A percentile compares a stretch with the other conserved stretches of the same genome.
Evolutionary conservation across 2,329 filamentous ascomycete genomes (phyloP).

Genomic region (Hypoxylon sp.): DNA sequence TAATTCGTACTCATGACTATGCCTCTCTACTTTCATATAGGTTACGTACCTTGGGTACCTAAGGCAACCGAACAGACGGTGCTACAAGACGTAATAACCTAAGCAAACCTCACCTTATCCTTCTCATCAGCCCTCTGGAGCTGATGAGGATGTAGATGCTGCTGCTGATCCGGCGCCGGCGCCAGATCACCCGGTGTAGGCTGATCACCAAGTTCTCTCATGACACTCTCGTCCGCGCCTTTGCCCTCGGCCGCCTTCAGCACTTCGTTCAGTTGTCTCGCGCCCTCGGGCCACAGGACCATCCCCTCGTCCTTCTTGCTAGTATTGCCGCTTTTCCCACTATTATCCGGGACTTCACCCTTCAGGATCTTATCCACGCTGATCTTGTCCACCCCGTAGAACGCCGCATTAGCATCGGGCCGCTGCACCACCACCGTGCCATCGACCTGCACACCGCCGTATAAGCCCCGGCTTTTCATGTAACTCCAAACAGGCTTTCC

Average conservation of each 20-base stretch:
- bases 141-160: constrained; percentile 5
- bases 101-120: constrained; percentile 23
- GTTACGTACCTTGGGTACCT: neutral
- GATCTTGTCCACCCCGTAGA: constrained; percentile 77
- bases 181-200: constrained; percentile 49
- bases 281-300: constrained; percentile 58
- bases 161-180: constrained; percentile 20
- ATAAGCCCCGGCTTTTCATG: constrained; percentile 89
- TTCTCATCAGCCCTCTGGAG: constrained; percentile 11
- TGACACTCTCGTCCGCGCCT: constrained; percentile 43
- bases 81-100: neutral
- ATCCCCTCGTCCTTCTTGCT: constrained; percentile 52
- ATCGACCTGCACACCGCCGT: constrained; percentile 87
- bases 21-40: neutral
- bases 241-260: constrained; percentile 57
- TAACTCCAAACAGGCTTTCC: constrained; percentile 81
- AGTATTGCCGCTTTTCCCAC: constrained; percentile 46
- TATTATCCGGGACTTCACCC: constrained; percentile 56
- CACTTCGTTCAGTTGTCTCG: constrained; percentile 56
- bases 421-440: constrained; percentile 89
- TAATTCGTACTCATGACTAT: neutral
- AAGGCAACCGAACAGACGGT: neutral
- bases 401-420: constrained; percentile 87
- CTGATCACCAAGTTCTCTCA: constrained; percentile 41
- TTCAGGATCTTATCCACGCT: constrained; percentile 62